Evolutionary conservation across 306 rosid species (phyloP), one percentile per base, ranked within the genome.

Genomic region (Cucurbita pepo): DNA sequence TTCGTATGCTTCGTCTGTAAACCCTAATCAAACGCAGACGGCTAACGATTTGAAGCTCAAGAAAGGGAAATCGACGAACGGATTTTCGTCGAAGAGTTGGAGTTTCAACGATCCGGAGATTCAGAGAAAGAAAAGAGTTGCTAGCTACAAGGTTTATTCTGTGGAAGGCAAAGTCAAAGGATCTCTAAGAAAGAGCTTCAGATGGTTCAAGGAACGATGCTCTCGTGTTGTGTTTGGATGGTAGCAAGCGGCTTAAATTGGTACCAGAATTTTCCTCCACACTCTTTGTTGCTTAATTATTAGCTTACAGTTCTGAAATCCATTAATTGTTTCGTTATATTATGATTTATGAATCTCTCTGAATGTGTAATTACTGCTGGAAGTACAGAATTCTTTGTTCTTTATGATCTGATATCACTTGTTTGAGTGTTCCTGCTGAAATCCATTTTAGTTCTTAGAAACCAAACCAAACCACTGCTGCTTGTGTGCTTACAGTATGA

Each of bases 91-190:
- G 0, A 90, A 87, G 59, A 79, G 80, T 40, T 93, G 97, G 97
- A 88, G 91, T 43, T 83, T 93, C 21, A 83, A 63, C 64, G 98
- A 93, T 75, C 96, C 98, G 4, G 98, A 93, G 81, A 69, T 90
- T 82, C 91, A 88, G 93, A 83, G 98, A 86, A 90, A 86, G 84
- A 93, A 85, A 76, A 88, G 97, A 75, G 97, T 93, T 5, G 98
- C 97, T 15, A 85, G 98, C 81, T 93, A 93, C 70, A 93, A 93
- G 81, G 97, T 88, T 41, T 93, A 93, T 73, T 22, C 89, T 5
- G 90, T 88, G 76, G 98, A 93, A 79, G 98, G 98, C 12, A 93
- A 88, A 77, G 89, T 93, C 43, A 90, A 90, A 76, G 97, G 98
- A 3, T 84, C 94, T 44, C 44, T 93, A 8, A 81, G 91, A 76